Base-by-base conservation (phyloP, 495 filamentous ascomycete species). In the Immersiella caudata region DNA sequence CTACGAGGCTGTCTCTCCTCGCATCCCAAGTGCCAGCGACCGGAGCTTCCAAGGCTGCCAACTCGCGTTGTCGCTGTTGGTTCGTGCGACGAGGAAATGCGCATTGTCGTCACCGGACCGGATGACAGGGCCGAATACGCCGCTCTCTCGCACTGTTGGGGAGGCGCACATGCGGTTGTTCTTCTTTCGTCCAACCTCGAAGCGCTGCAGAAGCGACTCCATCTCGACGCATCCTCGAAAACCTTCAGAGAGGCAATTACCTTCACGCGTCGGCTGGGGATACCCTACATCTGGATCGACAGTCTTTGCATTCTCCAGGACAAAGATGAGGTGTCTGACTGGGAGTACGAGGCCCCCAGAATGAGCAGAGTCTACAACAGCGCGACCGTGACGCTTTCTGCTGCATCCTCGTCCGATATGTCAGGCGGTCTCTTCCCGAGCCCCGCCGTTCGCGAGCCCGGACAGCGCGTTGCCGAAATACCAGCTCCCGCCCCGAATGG, bases 291-390 rank as follows among this genome's bases (percentile, higher is more conserved):
- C 16, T 59, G 26, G 56, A 33, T 59, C 56, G 56, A 59, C 26
- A 29, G 56, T n/a, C 56, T 59, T 33, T 59, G 57, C 26, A 59
- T 59, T 21, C 6, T 59, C 18, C 57, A 59, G 33, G 57, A 59
- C 57, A 33, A 59, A n/a, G 57, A 59, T n/a, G 57, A 59, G 14
- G 11, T 58, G 11, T 27, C 24, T 25, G 57, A 59, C 57, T 59
- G 57, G 57, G 4, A 33, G 25, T 8, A 25, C 2, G 57, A 59
- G 18, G 57, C 57, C 7, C 26, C 57, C 25, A 36, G 33, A 16
- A 59, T 59, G 57, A 33, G 26, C 26, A 33, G 6, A 6, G 26
- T 59, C n/a, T 59, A 59, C 26, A 33, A 59, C 26, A 14, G 26
- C 8, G 26, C 26, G 9, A 33, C 26, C n/a, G 26, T 59, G 16